phyloP scores from a whole-genome alignment of 1,139 yeast genomes.

The Hyphopichia pseudoburtonii region DNA sequence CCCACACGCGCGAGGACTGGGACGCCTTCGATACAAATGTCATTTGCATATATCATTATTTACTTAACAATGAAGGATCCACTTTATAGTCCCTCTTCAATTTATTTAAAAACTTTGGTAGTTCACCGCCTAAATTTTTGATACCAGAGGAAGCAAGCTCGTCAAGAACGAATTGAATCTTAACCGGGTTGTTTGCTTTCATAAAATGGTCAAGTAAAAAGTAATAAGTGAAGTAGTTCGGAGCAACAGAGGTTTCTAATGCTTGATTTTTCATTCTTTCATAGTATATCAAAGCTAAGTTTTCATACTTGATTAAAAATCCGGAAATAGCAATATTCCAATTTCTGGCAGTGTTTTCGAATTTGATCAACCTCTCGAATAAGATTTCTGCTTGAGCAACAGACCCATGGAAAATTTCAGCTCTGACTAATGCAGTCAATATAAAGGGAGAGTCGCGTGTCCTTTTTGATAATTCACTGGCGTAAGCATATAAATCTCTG shows the following conservation, averaged over 20 bases:
- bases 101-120: slow-evolving; percentile 30
- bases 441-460: slow-evolving; percentile 34
- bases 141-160: slow-evolving; percentile 29
- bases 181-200: slow-evolving; percentile 28
- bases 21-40: no score
- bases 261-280: slow-evolving; percentile 24
- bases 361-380: slow-evolving; percentile 43
- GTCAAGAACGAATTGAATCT: slow-evolving; percentile 37
- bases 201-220: slow-evolving; percentile 50
- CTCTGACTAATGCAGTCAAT: slow-evolving; percentile 58
- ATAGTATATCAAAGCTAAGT: slow-evolving; percentile 43
- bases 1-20: no score
- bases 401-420: slow-evolving; percentile 55
- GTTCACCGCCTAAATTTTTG: slow-evolving; percentile 36
- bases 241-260: slow-evolving; percentile 22
- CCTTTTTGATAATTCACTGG: slow-evolving; percentile 33
- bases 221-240: slow-evolving; percentile 60
- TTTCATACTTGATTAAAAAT: slow-evolving; percentile 34
- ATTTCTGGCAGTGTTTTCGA: slow-evolving; percentile 38
- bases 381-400: slow-evolving; percentile 46
- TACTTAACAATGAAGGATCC: background rate
- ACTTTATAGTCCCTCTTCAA: slow-evolving; percentile 7
- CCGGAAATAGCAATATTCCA: slow-evolving; percentile 65
- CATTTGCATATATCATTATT: no score
- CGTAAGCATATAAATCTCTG: slow-evolving; percentile 43